These are phyloP conservation scores for Hypholoma fasciculare DNA, from an alignment of 768 basidiomycete genomes.

Conservation along the genomic window DNA sequence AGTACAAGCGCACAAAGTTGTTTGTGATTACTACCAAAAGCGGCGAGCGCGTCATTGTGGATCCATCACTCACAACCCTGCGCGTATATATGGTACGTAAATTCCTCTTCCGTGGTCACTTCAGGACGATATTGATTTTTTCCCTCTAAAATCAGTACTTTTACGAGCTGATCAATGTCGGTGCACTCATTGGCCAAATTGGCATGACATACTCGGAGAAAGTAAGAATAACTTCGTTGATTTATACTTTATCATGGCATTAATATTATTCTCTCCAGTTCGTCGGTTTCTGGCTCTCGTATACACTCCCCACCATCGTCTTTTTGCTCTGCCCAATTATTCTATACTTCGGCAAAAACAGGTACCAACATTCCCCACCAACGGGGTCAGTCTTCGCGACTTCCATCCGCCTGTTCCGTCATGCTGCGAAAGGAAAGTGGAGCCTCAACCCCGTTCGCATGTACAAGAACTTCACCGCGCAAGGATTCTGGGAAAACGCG, in stretches of 20 bases:
- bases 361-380: conserved; percentile 57
- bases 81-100: conserved; percentile 69
- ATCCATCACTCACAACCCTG: conserved; percentile 65
- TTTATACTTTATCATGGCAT: conserved; percentile 14
- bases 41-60: conserved; percentile 76
- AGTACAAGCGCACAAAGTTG: conserved; percentile 55
- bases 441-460: conserved; percentile 52
- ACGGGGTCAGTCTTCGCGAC: conserved; percentile 64
- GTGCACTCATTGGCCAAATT: conserved; percentile 69
- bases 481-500: conserved; percentile 74
- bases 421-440: conserved; percentile 52
- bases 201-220: conserved; percentile 69
- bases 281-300: conserved; percentile 69
- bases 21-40: conserved; percentile 49
- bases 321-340: conserved; percentile 65
- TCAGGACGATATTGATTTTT: conserved; percentile 1
- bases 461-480: conserved; percentile 47
- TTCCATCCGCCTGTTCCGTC: conserved; percentile 44
- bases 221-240: conserved; percentile 27
- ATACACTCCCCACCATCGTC: conserved; percentile 59
- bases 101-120: conserved; percentile 11
- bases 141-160: conserved; percentile 45
- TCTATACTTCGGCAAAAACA: conserved; percentile 52
- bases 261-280: conserved; percentile 31
- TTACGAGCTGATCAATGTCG: conserved; percentile 75